Evolutionary conservation across 2,329 filamentous ascomycete genomes (phyloP).

Genomic region (Aspergillus eucalypticola): DNA sequence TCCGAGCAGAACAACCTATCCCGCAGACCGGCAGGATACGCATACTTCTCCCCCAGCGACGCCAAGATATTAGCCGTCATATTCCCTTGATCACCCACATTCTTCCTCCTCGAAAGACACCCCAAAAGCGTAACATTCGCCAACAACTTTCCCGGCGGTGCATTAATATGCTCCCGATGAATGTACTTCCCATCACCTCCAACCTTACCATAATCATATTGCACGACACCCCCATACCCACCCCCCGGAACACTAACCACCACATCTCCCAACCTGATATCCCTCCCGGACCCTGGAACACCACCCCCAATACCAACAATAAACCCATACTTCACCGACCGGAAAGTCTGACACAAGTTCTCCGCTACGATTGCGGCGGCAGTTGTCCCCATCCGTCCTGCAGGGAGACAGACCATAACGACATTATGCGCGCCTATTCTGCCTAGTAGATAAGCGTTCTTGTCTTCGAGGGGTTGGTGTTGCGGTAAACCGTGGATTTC

Average conservation of each 20-base stretch:
- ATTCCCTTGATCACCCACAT: background rate
- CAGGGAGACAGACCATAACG: background rate
- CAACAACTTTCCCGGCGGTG: background rate
- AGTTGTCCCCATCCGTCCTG: background rate
- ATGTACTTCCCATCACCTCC: too few species aligned
- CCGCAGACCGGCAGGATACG: background rate
- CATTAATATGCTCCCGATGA: background rate
- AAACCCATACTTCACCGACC: background rate
- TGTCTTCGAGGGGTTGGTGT: background rate
- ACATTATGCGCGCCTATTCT: background rate
- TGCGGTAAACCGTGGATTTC: background rate
- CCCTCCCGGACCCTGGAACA: background rate
- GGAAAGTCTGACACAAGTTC: background rate
- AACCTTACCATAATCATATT: constrained; percentile 4
- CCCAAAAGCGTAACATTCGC: background rate
- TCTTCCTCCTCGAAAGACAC: background rate
- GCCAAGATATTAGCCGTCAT: background rate
- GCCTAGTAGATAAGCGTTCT: background rate
- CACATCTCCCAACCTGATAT: background rate
- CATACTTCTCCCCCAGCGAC: background rate
- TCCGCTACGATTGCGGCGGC: background rate
- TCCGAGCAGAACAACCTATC: background rate
- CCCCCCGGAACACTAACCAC: background rate
- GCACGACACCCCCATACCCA: background rate
- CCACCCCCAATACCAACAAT: constrained; percentile 1